Evolutionary conservation across 2,329 filamentous ascomycete species (phyloP), one percentile per base, ranked within the genome.

Genomic region (Pseudogymnoascus sp.): DNA sequence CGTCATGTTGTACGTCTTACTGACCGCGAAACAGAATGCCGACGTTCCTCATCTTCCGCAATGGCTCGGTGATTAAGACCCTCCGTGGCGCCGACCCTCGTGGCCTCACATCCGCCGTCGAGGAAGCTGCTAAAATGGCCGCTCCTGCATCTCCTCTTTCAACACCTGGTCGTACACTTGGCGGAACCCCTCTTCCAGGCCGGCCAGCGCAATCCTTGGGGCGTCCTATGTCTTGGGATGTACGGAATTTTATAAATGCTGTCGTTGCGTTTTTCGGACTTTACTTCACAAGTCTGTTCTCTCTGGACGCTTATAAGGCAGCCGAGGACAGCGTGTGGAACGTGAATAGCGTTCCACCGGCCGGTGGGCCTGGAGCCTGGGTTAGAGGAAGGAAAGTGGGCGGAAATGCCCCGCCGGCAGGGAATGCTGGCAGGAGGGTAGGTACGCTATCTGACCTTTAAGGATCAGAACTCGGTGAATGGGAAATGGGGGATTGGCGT

Each of bases 11-110:
- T 22, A 38, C 65, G 64, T 57, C 64, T 58, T 62, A 36, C 47
- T 59, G 50, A 58, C 22, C 28, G 25, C 5, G 18, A 8, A 22
- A 14, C 18, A 83, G 81, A 65, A 92, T 96, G 86, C 94, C 94
- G 5, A 97, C 94, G 59, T 97, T 99, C 77, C 84, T 97, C 73
- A 86, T 97, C 75, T 92, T 91, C 80, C 88, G 90, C 76, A 85
- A 84, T 71, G 87, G 87, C 68, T 79, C 82, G 66, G 84, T 87
- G 69, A 81, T 89, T 71, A 83, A 90, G 66, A 92, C 88, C 33
- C 86, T 96, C 71, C 82, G 84, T 70, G 94, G 94, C 68, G 92
- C 92, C 35, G 89, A 96, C 76, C 83, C 86, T 1, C 81, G 86
- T 9, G 86, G 85, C 59, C 84, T 99, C 43, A 88, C 86, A 36